A percentile compares a stretch with the other conserved stretches of the same genome.
These are phyloP conservation scores for Teratosphaeria viscida DNA, from an alignment of 2,329 filamentous ascomycete species.

Conservation along the genomic window DNA sequence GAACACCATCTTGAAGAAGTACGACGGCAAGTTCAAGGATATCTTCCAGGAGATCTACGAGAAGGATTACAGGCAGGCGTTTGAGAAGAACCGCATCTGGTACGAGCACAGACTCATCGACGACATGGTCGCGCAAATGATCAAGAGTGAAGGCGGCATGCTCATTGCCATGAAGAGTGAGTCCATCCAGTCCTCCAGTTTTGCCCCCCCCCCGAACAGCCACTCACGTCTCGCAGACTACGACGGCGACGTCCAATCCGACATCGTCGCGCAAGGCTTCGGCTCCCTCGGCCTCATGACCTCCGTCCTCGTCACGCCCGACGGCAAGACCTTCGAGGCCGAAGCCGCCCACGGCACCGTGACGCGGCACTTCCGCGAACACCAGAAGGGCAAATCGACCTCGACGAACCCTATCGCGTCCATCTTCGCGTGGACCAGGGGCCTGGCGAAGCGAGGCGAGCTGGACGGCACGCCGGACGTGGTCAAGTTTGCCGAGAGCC, in stretches of 20 bases:
- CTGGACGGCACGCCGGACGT: constrained; percentile 89
- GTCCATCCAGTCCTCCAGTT: constrained; percentile 16
- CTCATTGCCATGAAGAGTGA: constrained; percentile 97
- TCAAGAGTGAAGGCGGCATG: constrained; percentile 95
- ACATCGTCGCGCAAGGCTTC: constrained; percentile 96
- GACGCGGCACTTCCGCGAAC: constrained; percentile 95
- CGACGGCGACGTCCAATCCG: constrained; percentile 96
- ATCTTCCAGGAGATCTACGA: constrained; percentile 98
- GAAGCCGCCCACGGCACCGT: constrained; percentile 98
- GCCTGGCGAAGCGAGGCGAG: constrained; percentile 83
- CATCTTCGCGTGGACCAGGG: constrained; percentile 98
- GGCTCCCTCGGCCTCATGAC: constrained; percentile 98
- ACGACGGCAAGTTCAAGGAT: constrained; percentile 98
- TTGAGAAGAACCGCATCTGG: constrained; percentile 90
- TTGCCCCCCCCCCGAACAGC: not conserved
- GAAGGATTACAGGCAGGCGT: constrained; percentile 71
- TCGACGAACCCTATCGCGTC: constrained; percentile 98
- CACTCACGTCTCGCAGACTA: constrained; percentile 55
- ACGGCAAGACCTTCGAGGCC: constrained; percentile 93
- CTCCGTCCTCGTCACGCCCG: constrained; percentile 89
- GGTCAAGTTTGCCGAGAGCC: constrained; percentile 76
- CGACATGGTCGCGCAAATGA: constrained; percentile 99
- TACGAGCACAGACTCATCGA: constrained; percentile 99
- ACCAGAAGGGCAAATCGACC: constrained; percentile 95
- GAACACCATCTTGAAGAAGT: constrained; percentile 99